Evolutionary conservation across 192 early-diverging fungal species (phyloP).

Genomic region (Rhizoclosmatium globosum): DNA sequence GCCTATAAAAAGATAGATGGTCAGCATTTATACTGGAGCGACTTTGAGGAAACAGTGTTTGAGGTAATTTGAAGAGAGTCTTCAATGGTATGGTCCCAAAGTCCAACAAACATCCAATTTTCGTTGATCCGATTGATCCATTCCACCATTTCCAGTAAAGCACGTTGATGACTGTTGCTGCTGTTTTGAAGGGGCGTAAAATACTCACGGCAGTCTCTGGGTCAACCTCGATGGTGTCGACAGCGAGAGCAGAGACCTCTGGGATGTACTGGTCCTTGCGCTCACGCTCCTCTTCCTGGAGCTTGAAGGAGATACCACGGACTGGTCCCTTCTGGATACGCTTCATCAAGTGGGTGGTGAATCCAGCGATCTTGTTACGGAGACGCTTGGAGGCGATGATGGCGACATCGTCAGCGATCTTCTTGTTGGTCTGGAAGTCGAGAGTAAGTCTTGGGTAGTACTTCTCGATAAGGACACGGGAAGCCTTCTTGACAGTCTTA

Average conservation of each 20-base stretch:
- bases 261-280: conserved; percentile 99
- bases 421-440: conserved; percentile 99
- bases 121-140: too few relatives aligned
- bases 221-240: conserved; percentile 92
- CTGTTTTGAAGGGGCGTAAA: neutral
- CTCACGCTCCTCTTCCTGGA: conserved; percentile 99
- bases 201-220: conserved; percentile 83
- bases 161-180: too few relatives aligned
- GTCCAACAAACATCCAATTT: too few relatives aligned
- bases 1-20: conserved; percentile 57
- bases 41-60: too few relatives aligned
- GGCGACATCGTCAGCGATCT: conserved; percentile 96
- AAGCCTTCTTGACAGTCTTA: conserved; percentile 99
- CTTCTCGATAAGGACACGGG: conserved; percentile 99
- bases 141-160: too few relatives aligned
- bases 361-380: conserved; percentile 99
- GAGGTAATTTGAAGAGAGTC: too few relatives aligned
- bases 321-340: conserved; percentile 99
- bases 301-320: conserved; percentile 99
- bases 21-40: neutral
- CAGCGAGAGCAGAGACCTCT: conserved; percentile 95
- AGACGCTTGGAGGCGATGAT: conserved; percentile 99
- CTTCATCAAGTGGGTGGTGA: conserved; percentile 99
- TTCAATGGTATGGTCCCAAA: too few relatives aligned
- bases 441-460: conserved; percentile 99